Conservation (phyloP, 169 alveolate genomes). For the Plasmodium adleri region DNA sequence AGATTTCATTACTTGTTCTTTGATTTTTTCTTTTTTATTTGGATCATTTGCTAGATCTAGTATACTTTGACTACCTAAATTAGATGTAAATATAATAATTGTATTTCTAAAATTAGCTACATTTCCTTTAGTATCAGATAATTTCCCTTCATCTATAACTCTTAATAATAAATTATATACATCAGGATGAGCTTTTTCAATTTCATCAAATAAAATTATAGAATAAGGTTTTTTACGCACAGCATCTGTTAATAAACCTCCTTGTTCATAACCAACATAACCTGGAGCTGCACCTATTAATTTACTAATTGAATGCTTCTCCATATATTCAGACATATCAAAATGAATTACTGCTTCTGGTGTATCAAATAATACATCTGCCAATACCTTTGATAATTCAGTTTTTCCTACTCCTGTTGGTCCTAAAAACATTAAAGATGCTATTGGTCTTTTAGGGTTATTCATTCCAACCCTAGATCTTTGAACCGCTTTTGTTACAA, state of each 20-base stretch:
- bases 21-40: conserved; percentile 83
- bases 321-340: conserved; percentile 95
- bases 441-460: conserved; percentile 92
- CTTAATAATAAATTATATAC: conserved; percentile 90
- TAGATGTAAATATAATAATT: conserved; percentile 89
- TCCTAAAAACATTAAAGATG: conserved; percentile 92
- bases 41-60: conserved; percentile 88
- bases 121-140: conserved; percentile 91
- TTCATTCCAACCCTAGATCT: conserved; percentile 92
- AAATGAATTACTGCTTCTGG: conserved; percentile 88
- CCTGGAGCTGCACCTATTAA: conserved; percentile 95
- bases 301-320: conserved; percentile 91
- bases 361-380: conserved; percentile 91
- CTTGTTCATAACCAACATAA: conserved; percentile 92
- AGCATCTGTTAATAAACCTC: conserved; percentile 94
- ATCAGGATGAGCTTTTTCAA: conserved; percentile 95
- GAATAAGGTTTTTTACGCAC: conserved; percentile 92
- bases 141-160: conserved; percentile 92
- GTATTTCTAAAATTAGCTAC: conserved; percentile 91
- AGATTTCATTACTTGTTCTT: conserved; percentile 85
- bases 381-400: conserved; percentile 92
- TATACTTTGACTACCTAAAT: conserved; percentile 89
- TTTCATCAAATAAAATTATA: conserved; percentile 92
- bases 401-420: conserved; percentile 95
- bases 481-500: conserved; percentile 89